phyloP scores from a whole-genome alignment of 2,329 filamentous ascomycete genomes.

The Aspergillus quadricinctus region DNA sequence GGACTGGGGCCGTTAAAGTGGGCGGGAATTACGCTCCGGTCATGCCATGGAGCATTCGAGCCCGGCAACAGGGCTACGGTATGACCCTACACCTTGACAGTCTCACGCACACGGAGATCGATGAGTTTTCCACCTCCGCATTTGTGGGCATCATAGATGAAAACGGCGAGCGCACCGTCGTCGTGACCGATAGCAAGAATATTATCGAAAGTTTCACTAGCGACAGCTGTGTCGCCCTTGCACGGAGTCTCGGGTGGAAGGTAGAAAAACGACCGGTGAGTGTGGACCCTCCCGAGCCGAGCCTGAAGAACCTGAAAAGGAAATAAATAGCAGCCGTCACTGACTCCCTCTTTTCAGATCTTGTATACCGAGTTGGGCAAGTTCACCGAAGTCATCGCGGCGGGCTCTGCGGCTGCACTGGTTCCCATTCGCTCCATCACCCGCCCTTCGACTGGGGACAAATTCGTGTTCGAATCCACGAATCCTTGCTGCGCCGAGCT shows the following conservation, averaged over 20 bases:
- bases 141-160: slow-evolving; percentile 29
- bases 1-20: slow-evolving; percentile 31
- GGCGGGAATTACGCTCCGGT: slow-evolving; percentile 38
- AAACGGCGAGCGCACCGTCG: slow-evolving; percentile 17
- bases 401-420: slow-evolving; percentile 22
- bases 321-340: too few species aligned
- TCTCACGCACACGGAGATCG: slow-evolving; percentile 26
- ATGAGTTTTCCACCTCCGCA: slow-evolving; percentile 33
- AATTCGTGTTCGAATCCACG: too few species aligned
- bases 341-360: too few species aligned
- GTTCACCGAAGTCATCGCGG: slow-evolving; percentile 25
- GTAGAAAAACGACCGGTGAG: too few species aligned
- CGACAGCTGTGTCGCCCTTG: slow-evolving; percentile 21
- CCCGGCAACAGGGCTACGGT: slow-evolving; percentile 24
- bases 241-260: slow-evolving; percentile 27
- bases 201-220: slow-evolving; percentile 30
- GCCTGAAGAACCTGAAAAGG: too few species aligned
- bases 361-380: too few species aligned
- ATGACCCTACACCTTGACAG: slow-evolving; percentile 34
- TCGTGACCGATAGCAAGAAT: slow-evolving; percentile 26
- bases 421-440: slow-evolving; percentile 25
- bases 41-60: slow-evolving; percentile 26
- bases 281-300: too few species aligned
- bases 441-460: slow-evolving; percentile 13
- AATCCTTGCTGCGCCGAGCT: too few species aligned